These are phyloP conservation scores for Ophiostoma ips DNA, from an alignment of 2,329 filamentous ascomycete species.

Conservation along the genomic window DNA sequence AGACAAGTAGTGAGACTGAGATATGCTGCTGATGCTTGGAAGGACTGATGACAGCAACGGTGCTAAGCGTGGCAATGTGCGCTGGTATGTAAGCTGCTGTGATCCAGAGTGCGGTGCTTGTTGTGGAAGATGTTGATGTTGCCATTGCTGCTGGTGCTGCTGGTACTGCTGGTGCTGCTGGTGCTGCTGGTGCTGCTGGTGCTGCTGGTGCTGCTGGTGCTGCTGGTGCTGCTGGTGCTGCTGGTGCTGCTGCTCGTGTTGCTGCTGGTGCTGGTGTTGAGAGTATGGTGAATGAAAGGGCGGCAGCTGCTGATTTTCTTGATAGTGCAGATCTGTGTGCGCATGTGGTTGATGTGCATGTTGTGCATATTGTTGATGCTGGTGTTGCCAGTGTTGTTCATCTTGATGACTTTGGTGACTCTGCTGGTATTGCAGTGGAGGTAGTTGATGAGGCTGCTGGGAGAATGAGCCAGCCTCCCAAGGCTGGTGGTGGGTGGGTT, in stretches of 20 bases:
- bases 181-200: background rate
- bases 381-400: background rate
- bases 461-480: background rate
- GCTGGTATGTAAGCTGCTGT: no score
- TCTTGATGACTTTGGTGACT: no score
- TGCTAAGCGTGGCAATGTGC: background rate
- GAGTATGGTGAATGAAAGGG: background rate
- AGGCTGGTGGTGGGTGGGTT: background rate
- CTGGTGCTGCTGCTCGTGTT: background rate
- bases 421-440: no score
- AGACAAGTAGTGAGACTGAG: background rate
- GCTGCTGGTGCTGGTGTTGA: background rate
- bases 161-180: background rate
- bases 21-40: background rate
- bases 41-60: background rate
- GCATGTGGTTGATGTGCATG: no score
- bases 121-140: background rate
- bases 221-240: background rate
- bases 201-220: background rate
- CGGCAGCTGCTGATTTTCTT: background rate
- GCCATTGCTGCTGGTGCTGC: background rate
- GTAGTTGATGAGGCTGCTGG: background rate
- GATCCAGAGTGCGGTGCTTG: no score
- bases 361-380: no score
- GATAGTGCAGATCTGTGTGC: no score